Percentiles rank a stretch among this genome's conserved stretches.
These are phyloP conservation scores for Lanmaoa rubissima DNA, from an alignment of 768 basidiomycete species.

Conservation along the genomic window DNA sequence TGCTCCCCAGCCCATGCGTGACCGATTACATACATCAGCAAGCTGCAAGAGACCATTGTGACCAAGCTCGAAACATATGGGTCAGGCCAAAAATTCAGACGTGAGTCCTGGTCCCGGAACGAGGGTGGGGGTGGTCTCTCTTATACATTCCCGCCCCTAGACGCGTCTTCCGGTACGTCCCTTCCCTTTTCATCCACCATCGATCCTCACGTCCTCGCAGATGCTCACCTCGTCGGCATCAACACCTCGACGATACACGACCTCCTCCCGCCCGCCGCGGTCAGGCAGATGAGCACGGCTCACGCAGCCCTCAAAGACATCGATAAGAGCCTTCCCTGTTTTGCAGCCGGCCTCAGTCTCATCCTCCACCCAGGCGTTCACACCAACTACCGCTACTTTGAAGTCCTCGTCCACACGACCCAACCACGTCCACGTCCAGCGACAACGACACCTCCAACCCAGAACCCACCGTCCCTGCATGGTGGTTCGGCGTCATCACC, in stretches of 20 bases:
- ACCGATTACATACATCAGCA: conserved; percentile 8
- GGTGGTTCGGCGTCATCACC: conserved; percentile 28
- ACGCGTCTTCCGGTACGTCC: not conserved
- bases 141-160: conserved; percentile 14
- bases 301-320: conserved; percentile 17
- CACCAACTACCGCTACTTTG: conserved; percentile 29
- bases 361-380: conserved; percentile 24
- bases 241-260: conserved; percentile 20
- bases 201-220: not conserved
- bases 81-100: conserved; percentile 10
- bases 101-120: conserved; percentile 16
- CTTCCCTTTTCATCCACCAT: not conserved
- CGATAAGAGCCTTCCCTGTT: conserved; percentile 14
- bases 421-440: not conserved
- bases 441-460: not conserved
- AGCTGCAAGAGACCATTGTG: conserved; percentile 24
- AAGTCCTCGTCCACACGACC: conserved; percentile 5
- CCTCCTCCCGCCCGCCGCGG: conserved; percentile 17
- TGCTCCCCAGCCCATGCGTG: conserved; percentile 8
- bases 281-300: conserved; percentile 23
- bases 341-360: conserved; percentile 19
- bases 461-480: conserved; percentile 19
- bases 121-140: conserved; percentile 21
- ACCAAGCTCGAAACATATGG: conserved; percentile 18
- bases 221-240: conserved; percentile 16